A percentile compares a stretch with the other conserved stretches of the same genome.
phyloP scores from a whole-genome alignment of 805 yeast genomes.

The Metschnikowia reukaufii region DNA sequence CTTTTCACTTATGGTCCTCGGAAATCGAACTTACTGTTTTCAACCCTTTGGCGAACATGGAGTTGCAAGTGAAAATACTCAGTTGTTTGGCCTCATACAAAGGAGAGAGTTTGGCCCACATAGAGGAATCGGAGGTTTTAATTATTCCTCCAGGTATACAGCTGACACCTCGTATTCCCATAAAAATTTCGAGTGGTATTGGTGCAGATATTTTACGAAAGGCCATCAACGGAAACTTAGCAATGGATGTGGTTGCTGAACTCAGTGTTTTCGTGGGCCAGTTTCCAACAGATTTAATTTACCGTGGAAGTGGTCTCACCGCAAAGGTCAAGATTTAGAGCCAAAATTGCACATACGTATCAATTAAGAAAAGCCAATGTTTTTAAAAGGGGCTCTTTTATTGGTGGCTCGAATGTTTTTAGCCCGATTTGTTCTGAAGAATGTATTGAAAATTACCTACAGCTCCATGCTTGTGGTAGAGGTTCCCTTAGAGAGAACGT shows the following conservation, averaged over 20 bases:
- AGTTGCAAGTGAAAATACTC: slow-evolving; percentile 39
- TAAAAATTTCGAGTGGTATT: slow-evolving; percentile 45
- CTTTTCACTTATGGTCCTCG: slow-evolving; percentile 54
- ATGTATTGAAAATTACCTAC: too few relatives aligned
- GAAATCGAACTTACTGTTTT: slow-evolving; percentile 53
- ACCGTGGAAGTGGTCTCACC: slow-evolving; percentile 45
- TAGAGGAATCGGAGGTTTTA: slow-evolving; percentile 41
- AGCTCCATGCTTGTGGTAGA: too few relatives aligned
- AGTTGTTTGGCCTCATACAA: slow-evolving; percentile 51
- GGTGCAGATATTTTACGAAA: slow-evolving; percentile 50
- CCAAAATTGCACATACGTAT: too few relatives aligned
- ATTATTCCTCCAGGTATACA: slow-evolving; percentile 53
- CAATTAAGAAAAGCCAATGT: too few relatives aligned
- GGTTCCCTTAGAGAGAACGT: too few relatives aligned
- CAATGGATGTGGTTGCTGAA: slow-evolving; percentile 47
- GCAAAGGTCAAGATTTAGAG: slow-evolving; percentile 35
- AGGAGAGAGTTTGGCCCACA: slow-evolving; percentile 46
- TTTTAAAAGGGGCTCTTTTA: too few relatives aligned
- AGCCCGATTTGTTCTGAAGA: too few relatives aligned
- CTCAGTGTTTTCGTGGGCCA: slow-evolving; percentile 40
- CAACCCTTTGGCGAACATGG: slow-evolving; percentile 55
- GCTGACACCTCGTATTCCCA: slow-evolving; percentile 50
- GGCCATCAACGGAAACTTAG: slow-evolving; percentile 52
- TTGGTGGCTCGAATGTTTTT: too few relatives aligned
- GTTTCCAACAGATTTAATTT: slow-evolving; percentile 43